phyloP scores from a whole-genome alignment of 1,284 basidiomycete genomes.

The Moesziomyces antarcticus region DNA sequence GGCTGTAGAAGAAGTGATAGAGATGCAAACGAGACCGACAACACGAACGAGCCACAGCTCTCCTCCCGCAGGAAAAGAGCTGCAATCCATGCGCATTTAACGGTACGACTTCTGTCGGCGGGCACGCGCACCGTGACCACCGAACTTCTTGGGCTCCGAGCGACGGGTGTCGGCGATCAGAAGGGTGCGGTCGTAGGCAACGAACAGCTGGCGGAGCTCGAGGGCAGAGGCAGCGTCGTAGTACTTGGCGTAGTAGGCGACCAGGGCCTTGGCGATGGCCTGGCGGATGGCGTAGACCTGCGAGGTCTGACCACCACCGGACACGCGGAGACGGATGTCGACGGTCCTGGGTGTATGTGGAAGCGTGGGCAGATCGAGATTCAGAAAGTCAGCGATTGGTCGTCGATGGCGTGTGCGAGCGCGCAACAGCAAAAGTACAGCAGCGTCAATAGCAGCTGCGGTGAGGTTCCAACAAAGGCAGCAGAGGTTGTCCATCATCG shows the following conservation, averaged over 20 bases:
- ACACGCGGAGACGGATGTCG: conserved; percentile 97
- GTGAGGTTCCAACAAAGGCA: too few relatives aligned
- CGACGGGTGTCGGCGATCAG: conserved; percentile 98
- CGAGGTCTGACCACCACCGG: conserved; percentile 99
- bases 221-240: conserved; percentile 92
- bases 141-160: conserved; percentile 95
- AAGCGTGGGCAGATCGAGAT: neutral
- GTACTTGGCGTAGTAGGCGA: conserved; percentile 98
- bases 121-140: conserved; percentile 68
- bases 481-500: too few relatives aligned
- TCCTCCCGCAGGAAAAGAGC: neutral
- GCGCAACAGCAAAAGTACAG: neutral
- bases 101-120: conserved; percentile 67
- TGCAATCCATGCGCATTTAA: conserved; percentile 26
- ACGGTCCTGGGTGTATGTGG: conserved; percentile 68
- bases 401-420: neutral
- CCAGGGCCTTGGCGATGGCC: conserved; percentile 96
- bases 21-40: conserved; percentile 31
- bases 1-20: conserved; percentile 10
- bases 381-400: conserved; percentile 11
- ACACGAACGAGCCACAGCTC: conserved; percentile 17
- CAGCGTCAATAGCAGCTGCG: too few relatives aligned
- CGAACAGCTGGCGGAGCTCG: conserved; percentile 66
- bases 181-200: conserved; percentile 76
- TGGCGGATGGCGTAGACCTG: conserved; percentile 99